Evolutionary conservation across 164 flowering plant genomes (phyloP), one percentile per base, ranked within the genome.

Genomic region (Aristolochia contorta): DNA sequence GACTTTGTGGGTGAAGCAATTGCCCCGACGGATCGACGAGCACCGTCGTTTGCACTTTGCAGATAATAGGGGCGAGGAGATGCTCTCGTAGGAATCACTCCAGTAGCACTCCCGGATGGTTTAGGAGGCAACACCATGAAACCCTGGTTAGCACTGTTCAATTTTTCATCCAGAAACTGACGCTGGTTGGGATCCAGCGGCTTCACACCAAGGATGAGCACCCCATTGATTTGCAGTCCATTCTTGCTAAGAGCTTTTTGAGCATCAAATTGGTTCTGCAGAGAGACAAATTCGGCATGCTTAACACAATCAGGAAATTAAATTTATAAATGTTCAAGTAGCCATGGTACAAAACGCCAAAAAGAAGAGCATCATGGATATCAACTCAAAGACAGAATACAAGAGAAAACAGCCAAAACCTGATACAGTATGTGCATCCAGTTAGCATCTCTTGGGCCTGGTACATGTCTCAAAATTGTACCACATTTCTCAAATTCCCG

Each of bases 401-500:
- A 7, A 61, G 16, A 32, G 33, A 56, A 60, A 68, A 65, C 50
- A 63, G 46, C 59, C 20, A 54, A 54, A 69, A 89, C 99, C 99
- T 89, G 97, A 75, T 84, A 94, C 7, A 89, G 78, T 61, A 94
- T 85, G 76, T 94, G 96, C 79, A 94, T 83, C 97, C 97, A 94
- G 69, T 94, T 94, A 43, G 97, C 85, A 60, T 85, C 80, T 78
- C 95, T 76, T 61, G 97, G 97, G 54, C 99, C 97, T 27, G 93
- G 85, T 55, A 91, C 79, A 69, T 94, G 97, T 57, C 83, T 88
- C 75, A 94, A 69, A 60, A 91, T 76, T 37, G 79, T 73, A 58
- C 99, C 97, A 62, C 93, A 94, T 65, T 91, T 94, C 67, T 91
- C 96, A 73, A 94, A 94, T 79, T 90, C 97, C 63, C 96, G 81